These are phyloP conservation scores for Afroboletus lepidellus DNA, from an alignment of 1,284 basidiomycete genomes.

Conservation along the genomic window DNA sequence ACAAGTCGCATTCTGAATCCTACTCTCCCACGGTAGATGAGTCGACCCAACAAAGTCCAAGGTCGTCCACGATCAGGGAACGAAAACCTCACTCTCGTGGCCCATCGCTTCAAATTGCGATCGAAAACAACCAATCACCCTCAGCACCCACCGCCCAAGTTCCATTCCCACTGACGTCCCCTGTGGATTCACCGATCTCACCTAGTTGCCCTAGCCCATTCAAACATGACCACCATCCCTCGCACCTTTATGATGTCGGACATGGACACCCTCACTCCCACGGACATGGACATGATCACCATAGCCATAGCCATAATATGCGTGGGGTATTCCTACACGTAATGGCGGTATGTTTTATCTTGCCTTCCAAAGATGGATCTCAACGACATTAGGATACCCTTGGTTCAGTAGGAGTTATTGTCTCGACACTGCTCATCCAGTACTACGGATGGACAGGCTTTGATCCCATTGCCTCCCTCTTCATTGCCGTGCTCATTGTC, in stretches of 20 bases:
- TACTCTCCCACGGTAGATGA: constrained; percentile 17
- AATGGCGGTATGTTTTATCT: constrained; percentile 66
- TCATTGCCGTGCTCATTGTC: constrained; percentile 94
- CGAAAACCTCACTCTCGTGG: constrained; percentile 36
- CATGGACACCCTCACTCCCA: constrained; percentile 51
- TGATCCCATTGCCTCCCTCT: constrained; percentile 96
- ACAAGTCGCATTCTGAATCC: constrained; percentile 36
- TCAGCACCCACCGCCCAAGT: constrained; percentile 70
- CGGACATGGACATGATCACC: constrained; percentile 54
- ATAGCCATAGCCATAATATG: constrained; percentile 97
- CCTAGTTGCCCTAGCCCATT: constrained; percentile 36
- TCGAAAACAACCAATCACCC: constrained; percentile 45
- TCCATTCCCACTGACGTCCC: constrained; percentile 51
- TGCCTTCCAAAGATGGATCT: constrained; percentile 10
- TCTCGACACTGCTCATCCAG: constrained; percentile 94
- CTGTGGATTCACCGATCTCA: constrained; percentile 35
- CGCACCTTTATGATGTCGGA: constrained; percentile 31
- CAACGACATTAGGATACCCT: constrained; percentile 65
- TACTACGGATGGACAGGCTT: constrained; percentile 99
- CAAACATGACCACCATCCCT: constrained; percentile 32
- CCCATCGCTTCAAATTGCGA: constrained; percentile 32
- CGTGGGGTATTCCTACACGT: constrained; percentile 96
- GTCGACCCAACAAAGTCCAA: constrained; percentile 7
- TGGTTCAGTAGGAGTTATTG: constrained; percentile 97
- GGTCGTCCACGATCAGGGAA: constrained; percentile 25